Conservation (phyloP, 495 filamentous ascomycete species). For the Penicillium longicatenatum region DNA sequence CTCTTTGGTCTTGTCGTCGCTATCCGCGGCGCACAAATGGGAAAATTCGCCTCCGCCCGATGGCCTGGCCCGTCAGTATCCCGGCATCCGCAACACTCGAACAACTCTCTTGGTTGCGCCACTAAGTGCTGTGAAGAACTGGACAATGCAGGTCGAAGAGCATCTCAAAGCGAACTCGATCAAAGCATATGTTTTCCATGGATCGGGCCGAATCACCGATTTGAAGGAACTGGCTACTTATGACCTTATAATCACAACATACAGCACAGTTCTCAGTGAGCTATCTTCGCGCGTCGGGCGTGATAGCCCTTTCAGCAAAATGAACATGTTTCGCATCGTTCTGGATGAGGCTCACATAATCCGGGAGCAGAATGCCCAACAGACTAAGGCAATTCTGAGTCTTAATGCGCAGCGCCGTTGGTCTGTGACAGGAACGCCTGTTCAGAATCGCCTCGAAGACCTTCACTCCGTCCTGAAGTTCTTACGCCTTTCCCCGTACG, state of each 20-base stretch:
- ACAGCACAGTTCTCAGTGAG: slow-evolving; percentile 83
- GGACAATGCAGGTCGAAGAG: slow-evolving; percentile 83
- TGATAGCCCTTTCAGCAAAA: slow-evolving; percentile 67
- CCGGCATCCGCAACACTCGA: slow-evolving; percentile 65
- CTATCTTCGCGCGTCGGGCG: slow-evolving; percentile 61
- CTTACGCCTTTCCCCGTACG: slow-evolving; percentile 81
- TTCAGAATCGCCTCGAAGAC: slow-evolving; percentile 91
- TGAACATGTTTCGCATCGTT: slow-evolving; percentile 93
- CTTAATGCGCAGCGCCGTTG: slow-evolving; percentile 81
- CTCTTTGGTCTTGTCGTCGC: slow-evolving; percentile 67
- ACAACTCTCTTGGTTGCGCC: slow-evolving; percentile 90
- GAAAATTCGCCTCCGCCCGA: slow-evolving; percentile 25
- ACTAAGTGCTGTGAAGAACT: slow-evolving; percentile 86
- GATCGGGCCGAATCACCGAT: slow-evolving; percentile 68
- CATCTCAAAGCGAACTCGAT: slow-evolving; percentile 67
- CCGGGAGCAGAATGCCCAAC: slow-evolving; percentile 75
- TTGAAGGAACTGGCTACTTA: slow-evolving; percentile 66
- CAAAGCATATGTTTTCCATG: slow-evolving; percentile 81
- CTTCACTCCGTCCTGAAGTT: slow-evolving; percentile 89
- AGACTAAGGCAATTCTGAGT: slow-evolving; percentile 82
- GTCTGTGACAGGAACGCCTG: slow-evolving; percentile 92
- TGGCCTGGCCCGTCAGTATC: slow-evolving; percentile 35
- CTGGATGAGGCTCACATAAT: slow-evolving; percentile 96
- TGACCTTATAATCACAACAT: slow-evolving; percentile 90
- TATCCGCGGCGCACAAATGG: slow-evolving; percentile 61